Conservation (phyloP, 768 basidiomycete species). For the Lepiota venenata region DNA sequence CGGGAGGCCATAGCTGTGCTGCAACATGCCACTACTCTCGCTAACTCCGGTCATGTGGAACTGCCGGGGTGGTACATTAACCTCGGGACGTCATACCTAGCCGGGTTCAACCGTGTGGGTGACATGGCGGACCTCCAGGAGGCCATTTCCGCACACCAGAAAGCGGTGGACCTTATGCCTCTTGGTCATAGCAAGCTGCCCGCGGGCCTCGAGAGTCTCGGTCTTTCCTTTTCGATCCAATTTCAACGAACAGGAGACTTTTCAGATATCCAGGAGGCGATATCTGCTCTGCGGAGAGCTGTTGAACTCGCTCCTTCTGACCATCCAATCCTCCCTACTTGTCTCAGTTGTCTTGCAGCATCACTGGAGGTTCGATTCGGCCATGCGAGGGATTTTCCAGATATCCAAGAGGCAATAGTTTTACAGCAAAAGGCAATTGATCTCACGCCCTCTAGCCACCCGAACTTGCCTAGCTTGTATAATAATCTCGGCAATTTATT, state of each 20-base stretch:
- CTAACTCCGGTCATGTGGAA: not conserved
- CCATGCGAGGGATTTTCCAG: conserved; percentile 17
- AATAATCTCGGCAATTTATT: conserved; percentile 15
- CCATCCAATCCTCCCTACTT: not conserved
- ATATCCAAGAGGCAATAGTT: conserved; percentile 22
- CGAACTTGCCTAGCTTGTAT: conserved; percentile 12
- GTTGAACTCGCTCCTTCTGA: conserved; percentile 11
- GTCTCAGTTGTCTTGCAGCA: conserved; percentile 18
- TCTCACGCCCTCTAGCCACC: conserved; percentile 15
- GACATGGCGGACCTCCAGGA: conserved; percentile 21
- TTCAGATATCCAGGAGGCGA: conserved; percentile 20
- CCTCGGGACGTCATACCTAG: conserved; percentile 18
- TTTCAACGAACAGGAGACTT: conserved; percentile 21
- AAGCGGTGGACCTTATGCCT: not conserved
- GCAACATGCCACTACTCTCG: not conserved
- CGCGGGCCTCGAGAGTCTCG: conserved; percentile 10
- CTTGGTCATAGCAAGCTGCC: not conserved
- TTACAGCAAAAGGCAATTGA: conserved; percentile 12
- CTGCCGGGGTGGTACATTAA: conserved; percentile 9
- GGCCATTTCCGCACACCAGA: not conserved
- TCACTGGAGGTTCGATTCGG: conserved; percentile 21
- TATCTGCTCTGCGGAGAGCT: conserved; percentile 10
- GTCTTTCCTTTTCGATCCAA: conserved; percentile 8
- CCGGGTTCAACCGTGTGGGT: conserved; percentile 21
- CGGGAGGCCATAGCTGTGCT: not conserved